Evolutionary conservation across 306 rosid species (phyloP), one percentile per base, ranked within the genome.

Genomic region (Datisca glomerata): DNA sequence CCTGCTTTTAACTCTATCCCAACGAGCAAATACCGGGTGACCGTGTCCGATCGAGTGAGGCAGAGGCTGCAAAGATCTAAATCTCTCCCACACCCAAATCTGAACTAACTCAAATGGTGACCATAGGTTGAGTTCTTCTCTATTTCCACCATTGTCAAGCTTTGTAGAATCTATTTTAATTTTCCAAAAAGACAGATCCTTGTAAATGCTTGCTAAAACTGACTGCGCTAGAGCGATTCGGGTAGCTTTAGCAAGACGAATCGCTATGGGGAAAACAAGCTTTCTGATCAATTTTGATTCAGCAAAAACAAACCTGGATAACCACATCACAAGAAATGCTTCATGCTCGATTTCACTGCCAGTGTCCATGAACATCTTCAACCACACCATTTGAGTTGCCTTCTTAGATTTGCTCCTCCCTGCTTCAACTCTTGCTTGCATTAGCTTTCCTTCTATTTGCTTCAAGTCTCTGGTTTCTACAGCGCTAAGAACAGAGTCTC

Each of bases 1-100:
- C 55, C 41, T 21, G 12, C 57, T 41, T 41, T 4, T 43, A n/a
- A 64, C 64, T 19, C 15, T 31, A 24, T 70, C 53, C 76, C 79
- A 73, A 58, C 59, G 57, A 21, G 61, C 58, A 43, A 70, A 18
- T 21, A 46, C 1, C 24, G 73, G 61, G 19, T 67, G 52, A 1
- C 23, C 66, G 23, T 1, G 1, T 23, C 22, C 24, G 21, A 35
- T 16, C 15, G 10, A 4, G 2, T 34, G 41, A 0, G 69, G 67
- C 6, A 47, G n/a, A 28, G 76, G 82, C 34, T n/a, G n/a, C n/a
- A n/a, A 63, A 60, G 19, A 41, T 12, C 13, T 12, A 48, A 79
- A 39, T 31, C 89, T 74, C 57, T 78, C 89, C 83, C 71, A 74
- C 7, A 33, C 70, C 89, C 83, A 79, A 47, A 79, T 11, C 27